These are phyloP conservation scores for Physocladia obscura DNA, from an alignment of 192 early-diverging fungal species.

Conservation along the genomic window DNA sequence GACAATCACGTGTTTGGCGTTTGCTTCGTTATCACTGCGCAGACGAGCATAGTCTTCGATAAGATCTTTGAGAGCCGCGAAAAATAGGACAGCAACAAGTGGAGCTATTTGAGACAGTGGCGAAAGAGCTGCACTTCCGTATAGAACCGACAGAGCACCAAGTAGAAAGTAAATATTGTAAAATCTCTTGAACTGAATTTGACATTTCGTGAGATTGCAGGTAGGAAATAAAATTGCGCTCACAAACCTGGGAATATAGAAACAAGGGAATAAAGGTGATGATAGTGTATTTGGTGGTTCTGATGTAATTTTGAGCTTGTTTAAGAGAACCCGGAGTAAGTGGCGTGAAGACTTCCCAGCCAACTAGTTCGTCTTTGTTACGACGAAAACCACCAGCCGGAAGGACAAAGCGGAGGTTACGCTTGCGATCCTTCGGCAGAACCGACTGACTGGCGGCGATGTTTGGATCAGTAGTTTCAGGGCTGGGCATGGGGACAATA, in stretches of 20 bases:
- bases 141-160: conserved; percentile 48
- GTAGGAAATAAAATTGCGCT: not conserved
- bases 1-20: conserved; percentile 27
- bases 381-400: conserved; percentile 4
- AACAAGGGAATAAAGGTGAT: conserved; percentile 90
- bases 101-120: conserved; percentile 46
- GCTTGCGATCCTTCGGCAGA: conserved; percentile 7
- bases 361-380: conserved; percentile 19
- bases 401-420: conserved; percentile 4
- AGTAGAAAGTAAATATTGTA: conserved; percentile 67
- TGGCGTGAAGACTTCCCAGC: conserved; percentile 20
- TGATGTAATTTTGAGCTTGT: conserved; percentile 67
- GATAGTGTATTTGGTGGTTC: conserved; percentile 92
- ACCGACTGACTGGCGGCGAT: no score
- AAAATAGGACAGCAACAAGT: conserved; percentile 48
- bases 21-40: conserved; percentile 40
- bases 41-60: conserved; percentile 54
- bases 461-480: no score
- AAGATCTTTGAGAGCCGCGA: conserved; percentile 54
- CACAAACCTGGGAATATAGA: conserved; percentile 87
- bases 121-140: conserved; percentile 33
- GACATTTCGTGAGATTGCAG: conserved; percentile 26
- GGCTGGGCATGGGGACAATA: no score
- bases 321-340: not conserved
- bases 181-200: conserved; percentile 45